These are phyloP conservation scores for Exserohilum turcica DNA, from an alignment of 2,329 filamentous ascomycete genomes.

Conservation along the genomic window DNA sequence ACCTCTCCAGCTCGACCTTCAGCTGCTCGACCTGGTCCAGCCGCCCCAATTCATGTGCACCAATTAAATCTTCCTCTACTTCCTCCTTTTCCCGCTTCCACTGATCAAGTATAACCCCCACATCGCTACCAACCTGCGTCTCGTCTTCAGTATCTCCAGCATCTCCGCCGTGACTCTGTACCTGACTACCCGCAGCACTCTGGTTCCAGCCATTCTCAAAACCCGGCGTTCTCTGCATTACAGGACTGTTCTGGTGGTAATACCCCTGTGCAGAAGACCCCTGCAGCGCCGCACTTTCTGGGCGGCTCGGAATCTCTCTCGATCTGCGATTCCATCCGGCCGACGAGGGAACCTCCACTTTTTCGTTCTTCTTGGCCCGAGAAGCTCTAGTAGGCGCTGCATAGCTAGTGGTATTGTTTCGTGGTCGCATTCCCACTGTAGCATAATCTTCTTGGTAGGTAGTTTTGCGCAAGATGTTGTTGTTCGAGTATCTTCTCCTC, in stretches of 20 bases:
- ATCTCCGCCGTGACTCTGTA: background rate
- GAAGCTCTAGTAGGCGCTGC: constrained; percentile 8
- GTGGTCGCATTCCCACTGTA: background rate
- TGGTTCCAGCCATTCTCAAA: too few species aligned
- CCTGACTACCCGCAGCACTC: background rate
- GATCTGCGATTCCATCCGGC: too few species aligned
- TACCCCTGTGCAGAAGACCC: background rate
- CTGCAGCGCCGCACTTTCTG: background rate
- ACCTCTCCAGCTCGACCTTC: background rate
- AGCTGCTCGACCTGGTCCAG: background rate
- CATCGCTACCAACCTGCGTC: background rate
- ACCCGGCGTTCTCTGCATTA: too few species aligned
- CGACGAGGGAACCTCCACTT: constrained; percentile 2
- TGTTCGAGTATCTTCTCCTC: too few species aligned
- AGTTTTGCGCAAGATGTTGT: background rate
- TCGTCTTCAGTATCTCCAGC: background rate
- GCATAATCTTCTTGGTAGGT: background rate
- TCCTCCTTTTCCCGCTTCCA: background rate
- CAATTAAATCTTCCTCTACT: background rate
- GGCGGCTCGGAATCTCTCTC: too few species aligned
- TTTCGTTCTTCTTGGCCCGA: constrained; percentile 11
- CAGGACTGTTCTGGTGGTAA: background rate
- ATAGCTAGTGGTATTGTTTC: background rate
- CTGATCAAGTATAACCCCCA: background rate
- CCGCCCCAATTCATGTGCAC: background rate